Percentiles rank a stretch among this genome's conserved stretches.
phyloP scores from a whole-genome alignment of 441 rosid species.

The Croton setiger region DNA sequence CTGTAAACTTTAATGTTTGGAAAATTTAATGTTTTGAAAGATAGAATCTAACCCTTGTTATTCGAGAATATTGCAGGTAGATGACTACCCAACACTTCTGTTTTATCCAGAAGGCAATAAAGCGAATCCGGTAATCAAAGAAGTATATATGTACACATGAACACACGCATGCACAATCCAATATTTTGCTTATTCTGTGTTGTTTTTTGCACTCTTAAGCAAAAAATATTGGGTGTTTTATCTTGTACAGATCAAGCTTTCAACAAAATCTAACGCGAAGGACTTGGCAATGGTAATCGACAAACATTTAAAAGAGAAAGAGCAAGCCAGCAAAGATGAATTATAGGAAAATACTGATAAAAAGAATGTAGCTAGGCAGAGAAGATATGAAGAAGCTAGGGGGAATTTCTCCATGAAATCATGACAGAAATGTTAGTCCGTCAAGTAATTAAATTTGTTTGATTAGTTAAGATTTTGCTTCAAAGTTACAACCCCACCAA shows the following conservation, averaged over 20 bases:
- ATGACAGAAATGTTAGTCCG: constrained; percentile 6
- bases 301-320: constrained; percentile 37
- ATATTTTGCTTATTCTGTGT: not conserved
- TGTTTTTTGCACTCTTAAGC: constrained; percentile 10
- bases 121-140: constrained; percentile 59
- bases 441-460: not conserved
- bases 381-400: not conserved
- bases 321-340: constrained; percentile 58
- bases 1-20: constrained; percentile 20
- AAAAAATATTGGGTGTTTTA: constrained; percentile 8
- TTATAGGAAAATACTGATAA: constrained; percentile 39
- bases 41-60: constrained; percentile 6
- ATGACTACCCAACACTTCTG: constrained; percentile 68
- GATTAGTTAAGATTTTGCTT: not conserved
- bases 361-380: not conserved
- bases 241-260: constrained; percentile 55
- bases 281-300: constrained; percentile 60
- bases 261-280: constrained; percentile 52
- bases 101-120: constrained; percentile 61
- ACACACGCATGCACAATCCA: not conserved
- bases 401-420: constrained; percentile 18
- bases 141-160: not conserved
- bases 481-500: not conserved
- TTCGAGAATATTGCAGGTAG: constrained; percentile 41
- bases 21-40: too few relatives aligned